These are phyloP conservation scores for Trametes sp. DNA, from an alignment of 1,284 basidiomycete genomes.

Conservation along the genomic window DNA sequence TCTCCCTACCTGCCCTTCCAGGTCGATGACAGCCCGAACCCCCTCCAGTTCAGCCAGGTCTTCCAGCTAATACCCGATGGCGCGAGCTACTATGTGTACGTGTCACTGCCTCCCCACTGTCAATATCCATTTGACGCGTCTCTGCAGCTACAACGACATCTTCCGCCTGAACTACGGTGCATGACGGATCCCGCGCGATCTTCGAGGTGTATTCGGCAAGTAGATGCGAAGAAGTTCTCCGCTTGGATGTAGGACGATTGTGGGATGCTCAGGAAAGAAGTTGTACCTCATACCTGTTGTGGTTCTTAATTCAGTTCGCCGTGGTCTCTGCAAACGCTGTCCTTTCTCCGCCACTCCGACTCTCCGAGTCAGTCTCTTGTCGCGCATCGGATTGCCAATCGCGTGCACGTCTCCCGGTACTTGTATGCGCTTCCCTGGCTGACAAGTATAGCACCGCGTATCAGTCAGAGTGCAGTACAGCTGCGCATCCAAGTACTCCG, in stretches of 20 bases:
- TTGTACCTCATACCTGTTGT: constrained; percentile 38
- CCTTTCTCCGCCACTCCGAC: neutral
- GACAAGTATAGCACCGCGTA: neutral
- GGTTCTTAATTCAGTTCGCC: constrained; percentile 27
- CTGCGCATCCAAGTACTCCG: neutral
- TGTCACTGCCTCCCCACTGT: constrained; percentile 21
- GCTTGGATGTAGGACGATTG: constrained; percentile 30
- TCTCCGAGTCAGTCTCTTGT: too few relatives aligned
- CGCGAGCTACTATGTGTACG: constrained; percentile 86
- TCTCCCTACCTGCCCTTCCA: too few relatives aligned
- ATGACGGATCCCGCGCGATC: constrained; percentile 2
- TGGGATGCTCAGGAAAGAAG: constrained; percentile 25
- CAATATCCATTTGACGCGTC: constrained; percentile 10
- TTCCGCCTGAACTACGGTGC: constrained; percentile 84
- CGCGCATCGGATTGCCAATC: neutral
- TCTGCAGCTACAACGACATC: constrained; percentile 79
- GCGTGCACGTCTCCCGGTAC: neutral
- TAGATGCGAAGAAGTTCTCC: constrained; percentile 23
- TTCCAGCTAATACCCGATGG: constrained; percentile 91
- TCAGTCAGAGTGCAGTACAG: neutral
- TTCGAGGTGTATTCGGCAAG: constrained; percentile 1
- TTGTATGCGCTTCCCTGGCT: neutral
- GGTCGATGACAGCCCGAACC: constrained; percentile 83
- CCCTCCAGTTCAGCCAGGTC: constrained; percentile 89
- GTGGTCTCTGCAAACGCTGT: neutral